A percentile compares a stretch with the other conserved stretches of the same genome.
phyloP scores from a whole-genome alignment of 352 stramenopile species.

The Phytophthora pisi region DNA sequence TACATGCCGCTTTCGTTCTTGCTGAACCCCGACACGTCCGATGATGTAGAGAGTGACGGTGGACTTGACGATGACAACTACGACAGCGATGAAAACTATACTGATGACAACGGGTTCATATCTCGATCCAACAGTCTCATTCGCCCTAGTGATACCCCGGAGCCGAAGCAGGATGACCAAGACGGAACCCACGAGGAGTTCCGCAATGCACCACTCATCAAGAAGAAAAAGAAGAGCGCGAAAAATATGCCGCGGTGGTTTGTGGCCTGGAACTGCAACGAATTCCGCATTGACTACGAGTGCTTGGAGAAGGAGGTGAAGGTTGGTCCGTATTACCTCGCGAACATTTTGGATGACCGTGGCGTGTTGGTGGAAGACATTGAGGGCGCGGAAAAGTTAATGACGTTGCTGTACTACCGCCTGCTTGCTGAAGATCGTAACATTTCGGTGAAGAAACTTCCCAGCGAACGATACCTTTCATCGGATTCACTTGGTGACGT shows the following conservation, averaged over 20 bases:
- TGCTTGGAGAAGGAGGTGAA: conserved; percentile 78
- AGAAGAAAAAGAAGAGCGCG: conserved; percentile 74
- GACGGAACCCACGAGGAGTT: conserved; percentile 43
- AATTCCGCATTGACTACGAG: conserved; percentile 82
- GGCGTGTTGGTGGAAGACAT: conserved; percentile 84
- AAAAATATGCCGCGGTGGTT: conserved; percentile 84
- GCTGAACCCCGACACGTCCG: conserved; percentile 74
- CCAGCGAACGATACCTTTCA: conserved; percentile 28
- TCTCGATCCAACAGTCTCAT: conserved; percentile 47
- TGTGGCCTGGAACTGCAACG: conserved; percentile 87
- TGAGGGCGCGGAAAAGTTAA: conserved; percentile 76
- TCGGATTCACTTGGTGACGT: conserved; percentile 46
- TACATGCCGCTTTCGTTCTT: conserved; percentile 85
- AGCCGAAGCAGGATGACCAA: conserved; percentile 41
- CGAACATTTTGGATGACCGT: conserved; percentile 81
- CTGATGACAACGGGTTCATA: conserved; percentile 63
- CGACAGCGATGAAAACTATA: conserved; percentile 74
- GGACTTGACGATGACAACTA: conserved; percentile 65
- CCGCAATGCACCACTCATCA: conserved; percentile 38
- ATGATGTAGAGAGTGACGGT: conserved; percentile 68
- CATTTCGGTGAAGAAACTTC: conserved; percentile 22
- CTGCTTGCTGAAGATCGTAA: conserved; percentile 70
- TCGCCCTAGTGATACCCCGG: conserved; percentile 32
- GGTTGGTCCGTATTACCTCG: conserved; percentile 85
- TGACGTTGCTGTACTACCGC: conserved; percentile 88